A percentile compares a stretch with the other conserved stretches of the same genome.
phyloP scores from a whole-genome alignment of 1,284 basidiomycete species.

The Blastosporella zonata region DNA sequence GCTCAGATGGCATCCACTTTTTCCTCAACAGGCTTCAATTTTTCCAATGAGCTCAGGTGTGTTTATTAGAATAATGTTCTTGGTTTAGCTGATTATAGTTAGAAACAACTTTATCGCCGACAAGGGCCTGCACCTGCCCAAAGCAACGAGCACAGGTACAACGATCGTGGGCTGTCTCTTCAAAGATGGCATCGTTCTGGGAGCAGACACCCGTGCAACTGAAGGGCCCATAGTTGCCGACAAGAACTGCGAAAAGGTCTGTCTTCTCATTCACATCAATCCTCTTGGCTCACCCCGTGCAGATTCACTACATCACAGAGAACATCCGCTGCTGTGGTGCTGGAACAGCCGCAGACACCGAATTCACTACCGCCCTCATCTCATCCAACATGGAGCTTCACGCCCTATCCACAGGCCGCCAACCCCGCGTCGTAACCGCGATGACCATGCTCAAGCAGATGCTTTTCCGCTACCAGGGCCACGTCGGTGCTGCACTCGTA shows the following conservation, averaged over 20 bases:
- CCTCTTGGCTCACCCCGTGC: background rate
- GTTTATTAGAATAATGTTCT: accelerated
- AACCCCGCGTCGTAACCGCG: slow-evolving; percentile 90
- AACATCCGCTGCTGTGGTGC: slow-evolving; percentile 98
- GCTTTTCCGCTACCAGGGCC: slow-evolving; percentile 78
- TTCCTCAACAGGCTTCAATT: slow-evolving; percentile 20
- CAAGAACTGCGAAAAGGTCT: slow-evolving; percentile 99
- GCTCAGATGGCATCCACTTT: slow-evolving; percentile 15
- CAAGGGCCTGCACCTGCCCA: slow-evolving; percentile 68
- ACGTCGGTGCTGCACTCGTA: slow-evolving; percentile 94
- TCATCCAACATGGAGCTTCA: slow-evolving; percentile 93
- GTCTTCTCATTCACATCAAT: slow-evolving; percentile 30
- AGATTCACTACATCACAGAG: slow-evolving; percentile 98
- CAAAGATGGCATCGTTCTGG: slow-evolving; percentile 91
- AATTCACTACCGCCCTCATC: slow-evolving; percentile 92
- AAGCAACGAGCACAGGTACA: slow-evolving; percentile 93
- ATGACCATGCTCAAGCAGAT: slow-evolving; percentile 95
- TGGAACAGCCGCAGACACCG: slow-evolving; percentile 97
- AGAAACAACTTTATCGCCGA: slow-evolving; percentile 81
- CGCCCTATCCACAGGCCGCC: slow-evolving; percentile 79
- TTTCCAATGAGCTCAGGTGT: slow-evolving; percentile 23
- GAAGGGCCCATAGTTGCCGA: slow-evolving; percentile 96
- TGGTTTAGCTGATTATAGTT: background rate
- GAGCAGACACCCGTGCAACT: slow-evolving; percentile 96
- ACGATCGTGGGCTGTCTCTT: slow-evolving; percentile 98